Conservation (phyloP, 176 grass and related monocot species). For the Triticum timopheevii region DNA sequence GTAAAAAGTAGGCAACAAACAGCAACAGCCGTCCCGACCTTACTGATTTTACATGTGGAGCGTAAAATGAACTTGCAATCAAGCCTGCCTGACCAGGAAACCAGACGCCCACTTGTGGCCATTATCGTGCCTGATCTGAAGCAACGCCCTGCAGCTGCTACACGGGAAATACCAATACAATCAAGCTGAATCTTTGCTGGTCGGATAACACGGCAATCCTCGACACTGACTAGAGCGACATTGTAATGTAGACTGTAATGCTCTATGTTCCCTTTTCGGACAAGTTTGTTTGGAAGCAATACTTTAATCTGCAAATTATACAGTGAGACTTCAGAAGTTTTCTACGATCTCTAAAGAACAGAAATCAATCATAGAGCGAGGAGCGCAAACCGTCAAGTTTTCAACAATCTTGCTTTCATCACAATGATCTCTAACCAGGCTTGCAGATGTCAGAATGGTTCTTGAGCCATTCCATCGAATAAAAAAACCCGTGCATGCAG, state of each 20-base stretch:
- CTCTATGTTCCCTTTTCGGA: neutral
- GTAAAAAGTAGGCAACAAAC: neutral
- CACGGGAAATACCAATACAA: neutral
- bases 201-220: neutral
- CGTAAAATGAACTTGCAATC: neutral
- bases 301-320: conserved; percentile 13
- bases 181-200: neutral
- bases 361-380: neutral
- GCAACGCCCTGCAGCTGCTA: neutral
- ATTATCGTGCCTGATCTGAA: conserved; percentile 16
- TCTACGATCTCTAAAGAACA: neutral
- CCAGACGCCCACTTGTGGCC: neutral
- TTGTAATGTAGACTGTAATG: neutral
- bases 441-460: neutral
- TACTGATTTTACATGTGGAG: neutral
- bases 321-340: neutral
- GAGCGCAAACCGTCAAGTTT: neutral
- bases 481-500: neutral
- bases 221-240: conserved; percentile 19
- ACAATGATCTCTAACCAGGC: conserved; percentile 5
- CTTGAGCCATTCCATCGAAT: neutral
- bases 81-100: neutral
- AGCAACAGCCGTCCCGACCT: neutral
- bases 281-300: neutral
- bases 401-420: neutral